Evolutionary conservation across 345 rosid species (phyloP).

Genomic region (Bruguiera parviflora): DNA sequence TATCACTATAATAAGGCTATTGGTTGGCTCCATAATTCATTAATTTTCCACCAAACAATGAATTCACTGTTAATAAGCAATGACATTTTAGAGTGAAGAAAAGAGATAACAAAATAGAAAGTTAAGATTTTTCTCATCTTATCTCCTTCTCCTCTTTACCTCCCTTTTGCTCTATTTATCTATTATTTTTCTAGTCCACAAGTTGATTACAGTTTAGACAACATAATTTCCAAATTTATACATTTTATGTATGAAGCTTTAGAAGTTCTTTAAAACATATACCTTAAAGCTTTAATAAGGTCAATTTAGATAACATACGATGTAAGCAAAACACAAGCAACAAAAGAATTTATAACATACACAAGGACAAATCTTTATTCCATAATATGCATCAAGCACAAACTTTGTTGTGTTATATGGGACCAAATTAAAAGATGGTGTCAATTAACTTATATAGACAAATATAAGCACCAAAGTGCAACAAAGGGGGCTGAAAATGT

Average conservation of each 20-base stretch:
- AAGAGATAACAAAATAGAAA: no score
- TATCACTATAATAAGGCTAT: no score
- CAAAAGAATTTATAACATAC: neutral
- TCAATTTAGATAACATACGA: conserved; percentile 12
- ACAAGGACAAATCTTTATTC: conserved; percentile 3
- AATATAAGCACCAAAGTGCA: neutral
- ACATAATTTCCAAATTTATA: neutral
- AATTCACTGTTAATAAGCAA: no score
- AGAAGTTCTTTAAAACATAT: neutral
- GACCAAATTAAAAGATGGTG: no score
- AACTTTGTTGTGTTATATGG: conserved; percentile 7
- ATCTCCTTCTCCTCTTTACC: no score
- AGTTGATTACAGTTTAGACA: neutral
- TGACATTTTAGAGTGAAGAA: no score
- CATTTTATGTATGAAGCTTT: neutral
- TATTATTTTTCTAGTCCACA: neutral
- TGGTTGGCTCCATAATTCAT: no score
- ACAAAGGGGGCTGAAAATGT: no score
- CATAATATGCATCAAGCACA: conserved; percentile 1
- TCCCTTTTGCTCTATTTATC: no score
- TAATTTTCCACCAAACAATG: no score
- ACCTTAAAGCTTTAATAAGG: conserved; percentile 9
- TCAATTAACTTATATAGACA: conserved; percentile 10
- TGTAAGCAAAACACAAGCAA: neutral
- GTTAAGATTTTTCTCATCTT: no score